These are phyloP conservation scores for Paxillus rubicundulus DNA, from an alignment of 768 basidiomycete species.

Conservation along the genomic window DNA sequence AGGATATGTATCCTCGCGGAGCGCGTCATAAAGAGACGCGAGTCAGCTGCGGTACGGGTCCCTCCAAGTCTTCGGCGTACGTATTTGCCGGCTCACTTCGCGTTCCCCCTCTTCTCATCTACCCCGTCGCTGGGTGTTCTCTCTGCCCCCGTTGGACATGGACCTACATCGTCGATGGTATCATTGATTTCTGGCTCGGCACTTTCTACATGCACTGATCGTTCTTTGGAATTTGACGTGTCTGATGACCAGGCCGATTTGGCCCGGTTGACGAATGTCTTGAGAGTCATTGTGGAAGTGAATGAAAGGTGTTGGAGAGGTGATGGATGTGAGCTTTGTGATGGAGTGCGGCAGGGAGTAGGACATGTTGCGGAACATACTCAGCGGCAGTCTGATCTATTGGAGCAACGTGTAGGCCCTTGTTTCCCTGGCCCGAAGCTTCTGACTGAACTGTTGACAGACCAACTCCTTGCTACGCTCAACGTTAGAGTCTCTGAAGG, in stretches of 20 bases:
- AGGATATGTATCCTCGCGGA: conserved; percentile 85
- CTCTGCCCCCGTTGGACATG: conserved; percentile 26
- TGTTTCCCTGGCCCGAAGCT: not conserved
- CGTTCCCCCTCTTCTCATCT: conserved; percentile 50
- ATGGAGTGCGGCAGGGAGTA: conserved; percentile 73
- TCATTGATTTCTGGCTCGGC: conserved; percentile 14
- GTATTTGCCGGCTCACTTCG: conserved; percentile 69
- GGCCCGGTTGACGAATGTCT: conserved; percentile 76
- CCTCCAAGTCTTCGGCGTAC: conserved; percentile 57
- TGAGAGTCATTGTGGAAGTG: conserved; percentile 74
- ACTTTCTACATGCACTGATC: conserved; percentile 8
- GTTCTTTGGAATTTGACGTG: conserved; percentile 23
- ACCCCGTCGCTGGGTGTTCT: conserved; percentile 32
- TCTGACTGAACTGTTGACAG: conserved; percentile 35
- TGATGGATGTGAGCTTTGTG: conserved; percentile 76
- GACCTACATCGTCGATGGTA: conserved; percentile 15
- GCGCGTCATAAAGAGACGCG: conserved; percentile 83
- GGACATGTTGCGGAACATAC: conserved; percentile 63
- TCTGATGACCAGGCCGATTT: conserved; percentile 69
- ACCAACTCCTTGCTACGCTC: conserved; percentile 60
- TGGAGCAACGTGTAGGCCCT: conserved; percentile 65
- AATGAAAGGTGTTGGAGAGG: conserved; percentile 83
- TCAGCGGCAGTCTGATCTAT: conserved; percentile 67
- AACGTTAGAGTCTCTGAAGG: conserved; percentile 78
- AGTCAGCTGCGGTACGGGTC: conserved; percentile 87